Base-by-base conservation (phyloP, 495 filamentous ascomycete species). In the Hamigera avellanea region DNA sequence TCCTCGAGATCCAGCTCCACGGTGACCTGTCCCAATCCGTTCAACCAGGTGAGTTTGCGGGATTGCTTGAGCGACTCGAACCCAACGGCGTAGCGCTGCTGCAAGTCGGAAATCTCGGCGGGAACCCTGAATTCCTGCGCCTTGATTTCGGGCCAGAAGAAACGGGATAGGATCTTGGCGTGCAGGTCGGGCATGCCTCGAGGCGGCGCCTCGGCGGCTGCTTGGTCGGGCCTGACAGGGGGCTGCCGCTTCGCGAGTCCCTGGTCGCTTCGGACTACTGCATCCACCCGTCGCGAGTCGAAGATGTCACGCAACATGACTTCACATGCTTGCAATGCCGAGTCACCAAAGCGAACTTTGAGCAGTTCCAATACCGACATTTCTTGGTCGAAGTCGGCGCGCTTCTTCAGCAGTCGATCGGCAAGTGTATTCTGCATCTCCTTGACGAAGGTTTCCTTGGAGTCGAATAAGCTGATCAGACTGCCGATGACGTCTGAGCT, bases 231-330 rank as follows among this genome's bases (percentile, higher is more conserved):
- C 16, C 23, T 14, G 26, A 19, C 39, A 26, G 21, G 27, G 37
- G 5, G 29, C 30, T 13, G 42, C 42, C 27, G 42, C 40, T 14
- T 49, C 49, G 29, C 42, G 41, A 52, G 51, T 32, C 45, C 59
- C 61, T 63, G 52, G 19, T 70, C 69, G 21, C 65, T 68, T 12
- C 74, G 57, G 19, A 93, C 83, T 17, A 66, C 54, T 17, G 59
- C 49, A 48, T 93, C 78, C 32, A 91, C 71, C 31, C 76, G 71
- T 31, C 72, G 68, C 9, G 87, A 95, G 48, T 95, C 87, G 32
- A 79, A 70, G n/a, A 96, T 80, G 59, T 99, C 91, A 32, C 78
- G 80, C 18, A 96, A 72, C 91, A 99, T 99, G 40, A 99, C 91
- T 49, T 96, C 86, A 59, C 85, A 94, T 29, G 80, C 79, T 52